Base-by-base conservation (phyloP, 2,329 filamentous ascomycete genomes). In the Ophiostoma quercus region DNA sequence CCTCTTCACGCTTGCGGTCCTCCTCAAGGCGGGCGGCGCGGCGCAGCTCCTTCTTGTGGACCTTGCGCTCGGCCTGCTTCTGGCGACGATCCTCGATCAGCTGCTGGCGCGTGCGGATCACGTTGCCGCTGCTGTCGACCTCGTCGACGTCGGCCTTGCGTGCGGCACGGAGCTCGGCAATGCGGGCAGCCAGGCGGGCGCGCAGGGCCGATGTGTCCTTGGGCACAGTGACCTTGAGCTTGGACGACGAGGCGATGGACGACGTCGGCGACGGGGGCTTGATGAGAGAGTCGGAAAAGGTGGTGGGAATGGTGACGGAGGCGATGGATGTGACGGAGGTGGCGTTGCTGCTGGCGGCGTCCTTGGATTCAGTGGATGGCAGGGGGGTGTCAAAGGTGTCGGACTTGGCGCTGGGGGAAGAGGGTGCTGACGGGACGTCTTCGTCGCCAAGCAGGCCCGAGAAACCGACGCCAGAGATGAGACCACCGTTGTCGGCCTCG, bases 81-180 rank as follows among this genome's bases (percentile, higher is more conserved):
- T 89, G 88, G 73, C 95, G 88, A 60, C 95, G 88, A 63, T 92
- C 87, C 79, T 98, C 95, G 75, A 99, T 92, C 14, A 99, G 85
- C 77, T 98, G 94, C 80, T 96, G 91, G 72, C 95, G 88, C 72
- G 92, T 96, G 73, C 91, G 88, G 70, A 94, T 92, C 19, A 91
- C 89, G 76, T 90, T 90, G 71, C 92, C 92, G 75, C 96, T 89
- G 6, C 91, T 92, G 69, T 72, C 71, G 7, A 68, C 32, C 65
- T 71, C 68, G 25, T 69, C 71, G 22, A 69, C 68, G 75, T 96
- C 92, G 11, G 94, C 94, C 79, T 97, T 97, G 71, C 95, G 89
- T 29, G 89, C 88, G 9, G 92, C 91, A 71, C 94, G 91, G 65
- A 98, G 87, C 57, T 90, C 90, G 74, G 95, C 92, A 69, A 99